phyloP scores from a whole-genome alignment of 2,329 filamentous ascomycete species.

The Coniochaeta prunicola region DNA sequence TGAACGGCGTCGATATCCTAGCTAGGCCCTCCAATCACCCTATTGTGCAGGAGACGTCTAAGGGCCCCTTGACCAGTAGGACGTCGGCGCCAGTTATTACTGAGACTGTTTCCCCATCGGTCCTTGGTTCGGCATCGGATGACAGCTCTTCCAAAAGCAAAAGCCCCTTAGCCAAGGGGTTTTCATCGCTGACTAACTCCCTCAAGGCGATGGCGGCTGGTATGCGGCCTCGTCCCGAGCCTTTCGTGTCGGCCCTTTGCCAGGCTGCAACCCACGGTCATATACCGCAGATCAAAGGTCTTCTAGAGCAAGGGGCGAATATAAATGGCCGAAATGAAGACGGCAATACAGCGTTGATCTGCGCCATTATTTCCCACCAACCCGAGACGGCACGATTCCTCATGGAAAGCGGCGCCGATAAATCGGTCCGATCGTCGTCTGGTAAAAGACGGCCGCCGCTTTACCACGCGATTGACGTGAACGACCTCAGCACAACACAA shows the following conservation, averaged over 20 bases:
- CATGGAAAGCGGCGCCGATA: conserved; percentile 22
- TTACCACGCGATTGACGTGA: conserved; percentile 13
- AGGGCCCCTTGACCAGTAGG: not conserved
- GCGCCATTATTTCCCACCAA: conserved; percentile 16
- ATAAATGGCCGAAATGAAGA: conserved; percentile 19
- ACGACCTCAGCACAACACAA: conserved; percentile 8
- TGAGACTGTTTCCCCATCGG: not conserved
- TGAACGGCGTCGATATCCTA: not conserved
- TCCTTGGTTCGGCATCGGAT: not conserved
- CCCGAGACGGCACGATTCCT: conserved; percentile 22
- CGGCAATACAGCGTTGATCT: conserved; percentile 18
- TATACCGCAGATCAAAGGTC: conserved; percentile 9
- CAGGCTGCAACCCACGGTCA: conserved; percentile 12
- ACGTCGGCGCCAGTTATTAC: not conserved
- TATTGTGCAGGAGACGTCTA: not conserved
- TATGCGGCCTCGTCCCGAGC: conserved; percentile 13
- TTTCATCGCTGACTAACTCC: conserved; percentile 23
- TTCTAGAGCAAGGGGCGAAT: conserved; percentile 16
- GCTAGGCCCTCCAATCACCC: not conserved
- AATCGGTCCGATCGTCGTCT: conserved; percentile 10
- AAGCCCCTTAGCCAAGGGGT: not conserved
- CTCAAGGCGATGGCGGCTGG: conserved; percentile 12
- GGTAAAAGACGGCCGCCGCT: conserved; percentile 15
- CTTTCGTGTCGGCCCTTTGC: conserved; percentile 14
- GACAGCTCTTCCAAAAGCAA: not conserved